Base-by-base conservation (phyloP, 345 rosid genomes). In the Pistacia atlantica region DNA sequence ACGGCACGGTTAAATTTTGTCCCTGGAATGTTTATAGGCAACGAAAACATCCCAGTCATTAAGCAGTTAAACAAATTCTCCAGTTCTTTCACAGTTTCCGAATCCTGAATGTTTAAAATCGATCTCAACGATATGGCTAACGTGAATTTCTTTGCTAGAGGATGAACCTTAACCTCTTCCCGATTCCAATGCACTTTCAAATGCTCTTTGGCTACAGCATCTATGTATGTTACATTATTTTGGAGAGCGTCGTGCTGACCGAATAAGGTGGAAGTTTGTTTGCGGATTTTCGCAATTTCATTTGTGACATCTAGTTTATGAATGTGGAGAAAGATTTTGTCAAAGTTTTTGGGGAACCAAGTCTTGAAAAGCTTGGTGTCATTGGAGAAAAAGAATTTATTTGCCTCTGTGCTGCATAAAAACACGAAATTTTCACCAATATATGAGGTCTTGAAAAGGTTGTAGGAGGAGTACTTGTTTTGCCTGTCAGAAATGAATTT, bases 21-120 rank as follows among this genome's bases (percentile, higher is more conserved):
- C 3, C 82, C 82, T 1, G 82, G 78, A 28, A 79, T 46, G 31
- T 79, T 79, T 20, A 79, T 2, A 5, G 78, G 82, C 28, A 68
- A 3, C 1, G 78, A 79, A 6, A 20, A 11, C 9, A 79, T 5
- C 9, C 82, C 82, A 2, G 3, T 16, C 8, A 13, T 16, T 3
- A 69, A 13, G 25, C 14, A 65, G 3, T 45, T 5, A 25, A 33
- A 22, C 7, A 79, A 35, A 10, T 52, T 48, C 8, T 31, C 18
- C 0, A 73, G 57, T 7, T 67, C 51, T 3, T 49, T 57, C 0
- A 69, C 56, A 11, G 4, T 13, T 13, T 52, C 56, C 1, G 56
- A 63, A 74, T 79, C 82, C 33, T 51, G 4, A 8, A 68, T 38
- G 64, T 28, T 52, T 25, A 79, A 28, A 38, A 79, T 68, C 69